Conservation (phyloP, 1,284 basidiomycete species). For the Meripilus lineatus region DNA sequence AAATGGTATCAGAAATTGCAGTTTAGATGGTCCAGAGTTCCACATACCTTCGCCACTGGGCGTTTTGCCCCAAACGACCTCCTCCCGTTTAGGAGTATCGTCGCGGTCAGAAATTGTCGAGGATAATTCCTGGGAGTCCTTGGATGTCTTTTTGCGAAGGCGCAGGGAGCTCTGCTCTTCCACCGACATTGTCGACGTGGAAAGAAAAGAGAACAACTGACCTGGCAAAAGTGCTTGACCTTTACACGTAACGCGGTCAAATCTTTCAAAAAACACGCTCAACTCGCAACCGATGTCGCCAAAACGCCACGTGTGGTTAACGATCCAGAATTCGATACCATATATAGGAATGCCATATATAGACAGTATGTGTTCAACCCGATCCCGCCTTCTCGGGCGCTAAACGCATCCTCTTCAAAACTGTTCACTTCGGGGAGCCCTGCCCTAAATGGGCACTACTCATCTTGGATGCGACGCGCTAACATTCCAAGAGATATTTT, state of each 20-base stretch:
- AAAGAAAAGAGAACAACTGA: constrained; percentile 1
- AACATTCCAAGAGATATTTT: not conserved
- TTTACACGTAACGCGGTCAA: not conserved
- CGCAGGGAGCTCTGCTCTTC: constrained; percentile 10
- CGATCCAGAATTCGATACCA: not conserved
- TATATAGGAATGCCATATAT: not conserved
- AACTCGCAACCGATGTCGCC: not conserved
- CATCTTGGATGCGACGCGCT: not conserved
- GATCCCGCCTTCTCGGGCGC: no score
- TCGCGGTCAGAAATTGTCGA: no score
- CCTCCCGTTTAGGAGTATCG: constrained; percentile 38
- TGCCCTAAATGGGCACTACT: no score
- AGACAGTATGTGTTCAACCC: no score
- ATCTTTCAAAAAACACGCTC: not conserved
- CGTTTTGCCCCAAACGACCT: constrained; percentile 86
- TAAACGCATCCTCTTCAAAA: no score
- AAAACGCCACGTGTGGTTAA: not conserved
- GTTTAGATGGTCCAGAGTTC: not conserved
- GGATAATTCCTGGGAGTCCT: constrained; percentile 1
- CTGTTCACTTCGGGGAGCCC: no score
- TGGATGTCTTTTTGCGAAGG: constrained; percentile 10
- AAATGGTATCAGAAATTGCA: constrained; percentile 2
- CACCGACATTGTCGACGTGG: constrained; percentile 9
- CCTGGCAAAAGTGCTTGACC: not conserved
- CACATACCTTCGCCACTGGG: constrained; percentile 74